Conservation (phyloP, 345 rosid genomes). For the Populus simonii region DNA sequence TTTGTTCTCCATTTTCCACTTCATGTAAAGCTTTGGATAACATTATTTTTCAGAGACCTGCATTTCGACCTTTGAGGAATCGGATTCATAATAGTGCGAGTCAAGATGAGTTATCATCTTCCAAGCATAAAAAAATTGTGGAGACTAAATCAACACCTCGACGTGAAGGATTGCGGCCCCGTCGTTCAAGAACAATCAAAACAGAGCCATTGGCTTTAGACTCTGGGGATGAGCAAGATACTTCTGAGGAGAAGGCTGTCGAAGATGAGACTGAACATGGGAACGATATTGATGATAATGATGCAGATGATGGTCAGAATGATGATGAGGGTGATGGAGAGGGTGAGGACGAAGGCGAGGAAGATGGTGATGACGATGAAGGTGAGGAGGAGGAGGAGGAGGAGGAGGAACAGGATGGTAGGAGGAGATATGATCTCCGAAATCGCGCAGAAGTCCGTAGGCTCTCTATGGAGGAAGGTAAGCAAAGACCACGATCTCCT, state of each 20-base stretch:
- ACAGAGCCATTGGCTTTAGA: slow-evolving; percentile 52
- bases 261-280: slow-evolving; percentile 84
- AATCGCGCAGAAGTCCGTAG: slow-evolving; percentile 94
- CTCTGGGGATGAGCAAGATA: slow-evolving; percentile 64
- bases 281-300: slow-evolving; percentile 69
- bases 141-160: slow-evolving; percentile 67
- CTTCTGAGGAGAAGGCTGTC: slow-evolving; percentile 72
- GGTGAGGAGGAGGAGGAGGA: slow-evolving; percentile 62
- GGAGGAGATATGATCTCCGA: slow-evolving; percentile 93
- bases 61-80: slow-evolving; percentile 56
- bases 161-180: slow-evolving; percentile 99
- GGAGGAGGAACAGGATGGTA: slow-evolving; percentile 88
- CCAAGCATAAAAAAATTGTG: slow-evolving; percentile 49
- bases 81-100: slow-evolving; percentile 51
- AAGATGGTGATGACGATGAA: slow-evolving; percentile 53
- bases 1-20: background rate
- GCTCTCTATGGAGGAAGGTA: slow-evolving; percentile 66
- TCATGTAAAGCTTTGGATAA: slow-evolving; percentile 6
- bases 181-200: slow-evolving; percentile 57
- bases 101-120: slow-evolving; percentile 57
- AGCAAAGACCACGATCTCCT: slow-evolving; percentile 86
- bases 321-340: slow-evolving; percentile 47
- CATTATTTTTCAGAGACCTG: slow-evolving; percentile 53
- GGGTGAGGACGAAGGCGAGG: slow-evolving; percentile 27
- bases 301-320: slow-evolving; percentile 45